A percentile compares a stretch with the other conserved stretches of the same genome.
Evolutionary conservation across 495 filamentous ascomycete genomes (phyloP).

Genomic region (Pyrenula aspistea): DNA sequence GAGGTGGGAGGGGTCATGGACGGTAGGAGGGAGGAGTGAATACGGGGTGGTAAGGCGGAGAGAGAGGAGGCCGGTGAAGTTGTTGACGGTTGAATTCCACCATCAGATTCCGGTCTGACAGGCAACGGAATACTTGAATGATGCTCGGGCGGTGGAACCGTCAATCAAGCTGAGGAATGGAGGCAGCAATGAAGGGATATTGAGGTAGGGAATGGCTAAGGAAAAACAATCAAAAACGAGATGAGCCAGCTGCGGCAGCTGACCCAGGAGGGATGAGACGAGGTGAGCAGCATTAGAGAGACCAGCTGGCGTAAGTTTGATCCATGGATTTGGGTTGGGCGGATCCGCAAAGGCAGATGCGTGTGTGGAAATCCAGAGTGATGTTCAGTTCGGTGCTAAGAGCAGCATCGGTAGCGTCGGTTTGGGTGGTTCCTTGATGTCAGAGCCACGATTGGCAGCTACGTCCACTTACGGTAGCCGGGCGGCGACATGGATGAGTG

Average conservation of each 20-base stretch:
- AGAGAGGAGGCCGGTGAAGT: neutral
- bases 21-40: neutral
- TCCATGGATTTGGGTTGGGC: neutral
- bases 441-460: neutral
- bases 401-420: neutral
- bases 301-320: neutral
- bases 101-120: neutral
- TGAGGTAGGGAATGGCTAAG: neutral
- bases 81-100: neutral
- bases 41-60: neutral
- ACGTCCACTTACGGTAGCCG: too few relatives aligned
- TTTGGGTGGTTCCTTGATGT: neutral
- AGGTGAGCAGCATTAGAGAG: neutral
- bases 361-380: too few relatives aligned
- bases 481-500: too few relatives aligned
- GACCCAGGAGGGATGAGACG: neutral
- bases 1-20: neutral
- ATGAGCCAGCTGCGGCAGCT: neutral
- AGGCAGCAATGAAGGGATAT: slow-evolving; percentile 1
- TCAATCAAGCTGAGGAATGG: slow-evolving; percentile 1
- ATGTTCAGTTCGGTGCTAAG: neutral
- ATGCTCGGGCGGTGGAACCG: neutral
- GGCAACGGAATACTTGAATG: neutral
- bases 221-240: neutral
- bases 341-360: neutral